phyloP scores from a whole-genome alignment of 345 rosid genomes.

The Eucalyptus cloeziana region DNA sequence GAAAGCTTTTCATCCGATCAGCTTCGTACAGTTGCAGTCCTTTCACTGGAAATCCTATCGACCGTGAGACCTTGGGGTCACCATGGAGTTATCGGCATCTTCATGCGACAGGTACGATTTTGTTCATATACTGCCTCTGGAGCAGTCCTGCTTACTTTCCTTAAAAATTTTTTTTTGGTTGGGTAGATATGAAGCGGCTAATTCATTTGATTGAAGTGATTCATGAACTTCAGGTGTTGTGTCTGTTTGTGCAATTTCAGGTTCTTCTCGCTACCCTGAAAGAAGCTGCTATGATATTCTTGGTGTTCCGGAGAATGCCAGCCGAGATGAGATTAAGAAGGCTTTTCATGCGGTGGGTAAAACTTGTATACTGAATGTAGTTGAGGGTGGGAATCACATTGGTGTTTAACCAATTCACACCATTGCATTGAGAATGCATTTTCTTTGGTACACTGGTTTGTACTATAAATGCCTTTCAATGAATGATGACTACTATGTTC shows the following conservation, averaged over 20 bases:
- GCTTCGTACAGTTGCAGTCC: slow-evolving; percentile 24
- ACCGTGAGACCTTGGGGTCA: slow-evolving; percentile 10
- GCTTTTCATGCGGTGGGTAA: slow-evolving; percentile 59
- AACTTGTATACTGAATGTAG: background rate
- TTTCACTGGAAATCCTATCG: slow-evolving; percentile 10
- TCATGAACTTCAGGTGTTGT: background rate
- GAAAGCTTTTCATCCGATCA: background rate
- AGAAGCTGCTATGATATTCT: slow-evolving; percentile 61
- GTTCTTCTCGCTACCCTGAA: slow-evolving; percentile 22
- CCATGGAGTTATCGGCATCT: slow-evolving; percentile 24
- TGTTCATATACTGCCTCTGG: background rate
- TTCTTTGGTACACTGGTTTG: background rate
- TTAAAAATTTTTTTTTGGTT: background rate
- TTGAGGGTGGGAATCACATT: background rate
- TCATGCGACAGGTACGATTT: slow-evolving; percentile 51
- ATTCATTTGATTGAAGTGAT: background rate
- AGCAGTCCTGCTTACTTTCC: background rate
- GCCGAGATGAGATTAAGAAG: slow-evolving; percentile 72
- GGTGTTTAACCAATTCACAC: background rate
- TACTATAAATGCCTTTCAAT: background rate
- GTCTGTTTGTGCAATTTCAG: slow-evolving; percentile 5
- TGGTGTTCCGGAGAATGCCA: slow-evolving; percentile 62
- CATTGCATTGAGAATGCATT: background rate
- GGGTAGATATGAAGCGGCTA: background rate
- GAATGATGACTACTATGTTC: background rate